Evolutionary conservation across 257 asterid genomes (phyloP).

Genomic region (Linderniella brevidens): DNA sequence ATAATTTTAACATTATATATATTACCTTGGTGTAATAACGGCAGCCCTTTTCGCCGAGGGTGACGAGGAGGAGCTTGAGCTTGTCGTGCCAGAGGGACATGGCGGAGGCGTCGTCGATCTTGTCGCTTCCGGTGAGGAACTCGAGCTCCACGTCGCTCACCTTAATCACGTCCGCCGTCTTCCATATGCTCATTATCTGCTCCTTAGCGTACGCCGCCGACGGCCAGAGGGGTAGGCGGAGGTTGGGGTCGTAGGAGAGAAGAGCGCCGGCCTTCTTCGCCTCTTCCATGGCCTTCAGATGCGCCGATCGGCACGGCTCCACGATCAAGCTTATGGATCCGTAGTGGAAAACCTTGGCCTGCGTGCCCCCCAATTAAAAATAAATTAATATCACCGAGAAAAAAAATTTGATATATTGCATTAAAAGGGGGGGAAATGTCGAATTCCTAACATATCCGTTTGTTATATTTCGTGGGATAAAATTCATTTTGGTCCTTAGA

Average conservation of each 20-base stretch:
- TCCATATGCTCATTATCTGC: constrained; percentile 89
- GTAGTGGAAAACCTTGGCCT: constrained; percentile 89
- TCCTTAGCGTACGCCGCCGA: constrained; percentile 61
- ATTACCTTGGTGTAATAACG: constrained; percentile 69
- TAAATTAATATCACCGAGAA: not conserved
- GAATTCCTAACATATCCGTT: no score
- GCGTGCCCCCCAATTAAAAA: no score
- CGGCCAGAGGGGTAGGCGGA: constrained; percentile 75
- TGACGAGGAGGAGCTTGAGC: constrained; percentile 69
- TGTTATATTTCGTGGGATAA: no score
- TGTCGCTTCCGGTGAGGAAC: constrained; percentile 64
- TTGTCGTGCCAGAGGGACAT: constrained; percentile 81
- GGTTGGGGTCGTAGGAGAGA: constrained; percentile 87
- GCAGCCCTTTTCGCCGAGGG: constrained; percentile 89
- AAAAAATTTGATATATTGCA: no score
- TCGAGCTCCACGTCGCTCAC: constrained; percentile 86
- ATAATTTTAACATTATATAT: not conserved
- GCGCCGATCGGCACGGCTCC: constrained; percentile 97
- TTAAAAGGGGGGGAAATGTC: no score
- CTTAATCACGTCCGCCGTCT: constrained; percentile 72
- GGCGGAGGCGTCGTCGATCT: constrained; percentile 73
- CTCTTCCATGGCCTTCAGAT: constrained; percentile 81
- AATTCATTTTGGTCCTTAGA: no score
- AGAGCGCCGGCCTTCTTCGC: constrained; percentile 86
- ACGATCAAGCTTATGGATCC: constrained; percentile 93